phyloP scores from a whole-genome alignment of 2,329 filamentous ascomycete species.

The Hymenoscyphus fraxineus region DNA sequence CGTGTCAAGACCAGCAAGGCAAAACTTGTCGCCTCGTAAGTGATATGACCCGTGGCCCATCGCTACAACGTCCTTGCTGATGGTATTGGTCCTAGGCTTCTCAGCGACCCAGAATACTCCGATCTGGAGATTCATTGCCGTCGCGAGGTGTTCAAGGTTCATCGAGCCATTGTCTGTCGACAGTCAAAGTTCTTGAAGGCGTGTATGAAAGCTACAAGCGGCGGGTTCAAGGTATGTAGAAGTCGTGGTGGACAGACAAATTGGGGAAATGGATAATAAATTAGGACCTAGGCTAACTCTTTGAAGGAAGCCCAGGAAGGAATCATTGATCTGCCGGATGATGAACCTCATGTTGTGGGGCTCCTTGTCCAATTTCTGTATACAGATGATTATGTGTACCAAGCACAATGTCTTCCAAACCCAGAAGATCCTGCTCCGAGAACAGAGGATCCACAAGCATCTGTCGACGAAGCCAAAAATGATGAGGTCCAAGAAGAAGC shows the following conservation, averaged over 20 bases:
- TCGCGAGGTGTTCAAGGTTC: slow-evolving; percentile 19
- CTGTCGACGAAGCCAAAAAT: too few relatives aligned
- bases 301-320: neutral
- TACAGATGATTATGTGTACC: neutral
- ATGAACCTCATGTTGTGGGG: neutral
- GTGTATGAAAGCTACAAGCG: slow-evolving; percentile 5
- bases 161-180: slow-evolving; percentile 22
- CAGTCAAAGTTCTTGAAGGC: slow-evolving; percentile 23
- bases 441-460: too few relatives aligned
- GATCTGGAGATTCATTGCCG: slow-evolving; percentile 24
- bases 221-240: slow-evolving; percentile 2
- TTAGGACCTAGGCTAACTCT: neutral
- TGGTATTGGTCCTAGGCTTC: neutral
- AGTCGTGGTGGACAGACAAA: neutral
- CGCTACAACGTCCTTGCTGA: too few relatives aligned
- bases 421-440: too few relatives aligned
- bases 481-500: too few relatives aligned
- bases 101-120: neutral
- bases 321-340: neutral
- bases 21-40: too few relatives aligned
- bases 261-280: neutral
- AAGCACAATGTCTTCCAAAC: neutral
- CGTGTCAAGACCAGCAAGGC: too few relatives aligned
- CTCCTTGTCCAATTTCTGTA: neutral
- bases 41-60: too few relatives aligned